These are phyloP conservation scores for Backusella liffmaniae DNA, from an alignment of 192 early-diverging fungal species.

Conservation along the genomic window DNA sequence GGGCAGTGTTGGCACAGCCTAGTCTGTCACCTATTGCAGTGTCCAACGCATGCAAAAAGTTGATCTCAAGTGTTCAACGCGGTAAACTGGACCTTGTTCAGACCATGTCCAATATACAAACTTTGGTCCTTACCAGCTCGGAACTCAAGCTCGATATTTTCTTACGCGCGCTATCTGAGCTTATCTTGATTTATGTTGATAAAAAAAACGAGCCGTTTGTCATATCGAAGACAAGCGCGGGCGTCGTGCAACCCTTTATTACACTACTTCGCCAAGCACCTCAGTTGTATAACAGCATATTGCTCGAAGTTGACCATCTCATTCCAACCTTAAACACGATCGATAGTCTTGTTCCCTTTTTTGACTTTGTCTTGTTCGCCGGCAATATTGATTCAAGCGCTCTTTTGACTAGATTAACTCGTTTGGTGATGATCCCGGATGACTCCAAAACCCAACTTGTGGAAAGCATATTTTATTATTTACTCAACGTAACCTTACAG, in stretches of 20 bases:
- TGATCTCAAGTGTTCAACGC: not conserved
- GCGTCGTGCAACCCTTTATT: slow-evolving; percentile 17
- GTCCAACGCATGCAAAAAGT: slow-evolving; percentile 12
- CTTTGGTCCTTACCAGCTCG: slow-evolving; percentile 4
- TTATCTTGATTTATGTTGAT: not conserved
- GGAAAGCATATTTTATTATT: slow-evolving; percentile 3
- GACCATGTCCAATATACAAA: slow-evolving; percentile 18
- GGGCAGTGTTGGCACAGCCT: not conserved
- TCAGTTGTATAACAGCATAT: slow-evolving; percentile 5
- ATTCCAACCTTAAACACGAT: not conserved
- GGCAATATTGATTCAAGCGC: slow-evolving; percentile 9
- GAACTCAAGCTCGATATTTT: slow-evolving; percentile 18
- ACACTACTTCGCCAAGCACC: slow-evolving; percentile 10
- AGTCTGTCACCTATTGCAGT: slow-evolving; percentile 8
- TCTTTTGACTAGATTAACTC: slow-evolving; percentile 16
- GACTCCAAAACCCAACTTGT: not conserved
- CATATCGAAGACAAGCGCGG: not conserved
- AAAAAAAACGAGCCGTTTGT: not conserved
- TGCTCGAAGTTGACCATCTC: slow-evolving; percentile 10
- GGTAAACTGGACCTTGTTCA: not conserved
- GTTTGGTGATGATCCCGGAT: not conserved
- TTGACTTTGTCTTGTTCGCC: slow-evolving; percentile 14
- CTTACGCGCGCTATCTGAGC: slow-evolving; percentile 10
- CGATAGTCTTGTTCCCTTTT: not conserved
- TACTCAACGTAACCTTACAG: slow-evolving; percentile 8